Conservation (phyloP, 164 flowering plant species). For the Hamamelis virginiana region DNA sequence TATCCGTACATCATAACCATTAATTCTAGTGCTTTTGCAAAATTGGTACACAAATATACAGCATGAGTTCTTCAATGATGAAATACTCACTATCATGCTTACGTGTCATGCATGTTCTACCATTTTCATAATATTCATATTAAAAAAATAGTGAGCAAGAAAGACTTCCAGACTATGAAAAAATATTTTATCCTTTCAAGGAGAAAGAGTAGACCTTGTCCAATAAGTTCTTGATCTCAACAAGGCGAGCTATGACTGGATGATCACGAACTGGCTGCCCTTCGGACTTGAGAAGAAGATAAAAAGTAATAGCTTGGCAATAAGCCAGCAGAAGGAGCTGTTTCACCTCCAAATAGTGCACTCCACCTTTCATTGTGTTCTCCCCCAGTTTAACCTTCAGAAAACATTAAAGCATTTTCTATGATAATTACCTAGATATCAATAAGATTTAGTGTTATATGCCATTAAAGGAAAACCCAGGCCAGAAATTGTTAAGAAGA, state of each 20-base stretch:
- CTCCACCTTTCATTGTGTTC: slow-evolving; percentile 40
- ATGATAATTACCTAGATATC: background rate
- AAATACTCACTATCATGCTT: no score
- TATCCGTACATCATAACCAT: no score
- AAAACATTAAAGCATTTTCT: slow-evolving; percentile 13
- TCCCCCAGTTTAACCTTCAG: slow-evolving; percentile 44
- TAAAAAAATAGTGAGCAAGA: background rate
- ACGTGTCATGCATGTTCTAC: no score
- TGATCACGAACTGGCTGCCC: slow-evolving; percentile 89
- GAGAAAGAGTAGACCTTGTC: slow-evolving; percentile 56
- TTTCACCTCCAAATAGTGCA: slow-evolving; percentile 75
- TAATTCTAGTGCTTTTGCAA: no score
- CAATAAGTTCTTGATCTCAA: slow-evolving; percentile 69
- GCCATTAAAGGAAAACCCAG: background rate
- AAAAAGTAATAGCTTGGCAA: slow-evolving; percentile 88
- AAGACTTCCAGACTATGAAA: background rate
- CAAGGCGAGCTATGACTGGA: slow-evolving; percentile 85
- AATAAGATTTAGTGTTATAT: background rate
- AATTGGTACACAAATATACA: no score
- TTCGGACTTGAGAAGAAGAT: slow-evolving; percentile 93
- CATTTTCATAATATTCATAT: background rate
- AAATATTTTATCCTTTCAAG: background rate
- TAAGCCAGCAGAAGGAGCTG: slow-evolving; percentile 63
- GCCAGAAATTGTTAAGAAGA: background rate
- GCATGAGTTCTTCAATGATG: no score